Conservation (phyloP, 1,284 basidiomycete genomes). For the Hymenochaete sp. region DNA sequence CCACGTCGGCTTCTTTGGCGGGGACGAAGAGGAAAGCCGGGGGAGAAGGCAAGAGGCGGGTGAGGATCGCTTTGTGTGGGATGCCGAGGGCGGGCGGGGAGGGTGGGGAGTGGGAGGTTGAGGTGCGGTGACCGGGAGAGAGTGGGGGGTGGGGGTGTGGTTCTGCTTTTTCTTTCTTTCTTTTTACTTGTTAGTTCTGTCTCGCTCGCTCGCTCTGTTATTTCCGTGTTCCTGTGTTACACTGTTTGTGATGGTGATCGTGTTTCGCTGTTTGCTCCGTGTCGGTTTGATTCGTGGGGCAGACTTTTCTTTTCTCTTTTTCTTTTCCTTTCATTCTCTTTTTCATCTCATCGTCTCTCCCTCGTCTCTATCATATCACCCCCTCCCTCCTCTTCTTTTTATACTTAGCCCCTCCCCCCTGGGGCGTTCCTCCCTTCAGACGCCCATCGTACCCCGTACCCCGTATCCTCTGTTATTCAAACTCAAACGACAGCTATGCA, state of each 20-base stretch:
- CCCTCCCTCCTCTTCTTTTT: not conserved
- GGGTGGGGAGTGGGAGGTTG: slow-evolving; percentile 66
- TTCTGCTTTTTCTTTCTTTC: slow-evolving; percentile 1
- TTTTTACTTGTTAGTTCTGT: not conserved
- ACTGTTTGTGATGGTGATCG: not conserved
- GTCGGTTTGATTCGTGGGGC: no score
- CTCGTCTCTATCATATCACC: not conserved
- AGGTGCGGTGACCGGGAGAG: slow-evolving; percentile 28
- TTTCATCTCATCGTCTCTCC: not conserved
- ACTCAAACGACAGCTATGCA: no score
- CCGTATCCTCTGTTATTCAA: no score
- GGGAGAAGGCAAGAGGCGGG: slow-evolving; percentile 32
- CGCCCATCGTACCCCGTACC: no score
- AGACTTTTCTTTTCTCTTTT: not conserved
- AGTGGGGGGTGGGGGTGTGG: not conserved
- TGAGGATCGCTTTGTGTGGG: slow-evolving; percentile 56
- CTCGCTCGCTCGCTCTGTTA: not conserved
- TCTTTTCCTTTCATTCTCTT: not conserved
- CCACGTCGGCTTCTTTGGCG: slow-evolving; percentile 16
- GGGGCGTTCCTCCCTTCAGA: no score
- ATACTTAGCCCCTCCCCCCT: no score
- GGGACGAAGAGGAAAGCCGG: slow-evolving; percentile 24
- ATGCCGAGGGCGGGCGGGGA: slow-evolving; percentile 50
- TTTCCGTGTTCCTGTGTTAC: not conserved
- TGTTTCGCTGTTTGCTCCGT: not conserved